Evolutionary conservation across 139 green algal genomes (phyloP), one percentile per base, ranked within the genome.

Genomic region (Limnomonas spitsbergensis): DNA sequence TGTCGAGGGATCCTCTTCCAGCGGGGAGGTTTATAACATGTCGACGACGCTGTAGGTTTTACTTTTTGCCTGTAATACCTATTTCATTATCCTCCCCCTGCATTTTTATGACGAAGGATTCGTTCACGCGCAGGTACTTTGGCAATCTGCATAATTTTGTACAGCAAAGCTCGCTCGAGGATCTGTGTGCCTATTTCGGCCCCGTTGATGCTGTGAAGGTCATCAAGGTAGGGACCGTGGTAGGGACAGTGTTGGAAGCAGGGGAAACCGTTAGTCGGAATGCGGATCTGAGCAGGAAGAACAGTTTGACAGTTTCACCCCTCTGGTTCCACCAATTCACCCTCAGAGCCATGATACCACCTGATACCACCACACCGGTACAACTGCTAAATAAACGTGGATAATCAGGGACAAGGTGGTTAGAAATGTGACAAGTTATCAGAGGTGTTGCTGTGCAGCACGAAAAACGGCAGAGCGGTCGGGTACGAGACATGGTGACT

Each of bases 91-190:
- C 42, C 9, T 54, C 42, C 7, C 42, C 42, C 7, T 54, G 42
- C 7, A 9, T 9, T 54, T 54, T 54, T 6, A 54, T 54, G n/a
- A n/a, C n/a, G n/a, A n/a, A n/a, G n/a, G n/a, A n/a, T n/a, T n/a
- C n/a, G n/a, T n/a, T n/a, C n/a, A n/a, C n/a, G 27, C 29, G 66
- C 73, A 86, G 81, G 7, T 91, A 61, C 87, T 72, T 91, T 14
- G 90, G 90, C 31, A 94, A 94, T 35, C 69, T 94, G 72, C 88
- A 93, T 77, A 85, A 86, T 9, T 91, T 83, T 75, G 87, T 93
- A 0, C 87, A 66, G 3, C 85, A 92, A 35, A 14, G 52, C 14
- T 77, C 78, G 39, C 87, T 94, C 54, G 80, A 87, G 67, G 89
- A 86, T 3, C 73, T 88, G 14, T 89, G 84, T 78, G 70, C 78